These are phyloP conservation scores for Gentiana dahurica DNA, from an alignment of 257 asterid genomes.

Conservation along the genomic window DNA sequence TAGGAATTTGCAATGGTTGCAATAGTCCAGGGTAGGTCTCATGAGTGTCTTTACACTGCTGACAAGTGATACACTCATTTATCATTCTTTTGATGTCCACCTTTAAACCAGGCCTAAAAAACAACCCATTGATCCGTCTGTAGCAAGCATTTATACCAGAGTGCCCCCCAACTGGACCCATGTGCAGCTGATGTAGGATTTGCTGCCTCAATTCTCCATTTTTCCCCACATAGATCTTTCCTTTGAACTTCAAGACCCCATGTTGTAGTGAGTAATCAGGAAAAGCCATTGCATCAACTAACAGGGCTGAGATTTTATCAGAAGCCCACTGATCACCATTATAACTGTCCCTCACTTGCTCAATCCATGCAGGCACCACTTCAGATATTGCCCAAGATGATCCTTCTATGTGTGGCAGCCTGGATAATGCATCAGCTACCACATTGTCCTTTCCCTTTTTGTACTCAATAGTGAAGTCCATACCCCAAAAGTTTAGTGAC, in stretches of 20 bases:
- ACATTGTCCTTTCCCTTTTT: background rate
- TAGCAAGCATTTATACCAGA: no score
- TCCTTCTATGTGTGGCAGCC: no score
- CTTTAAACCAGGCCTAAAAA: background rate
- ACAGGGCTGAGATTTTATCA: no score
- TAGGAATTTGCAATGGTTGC: background rate
- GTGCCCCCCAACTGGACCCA: no score
- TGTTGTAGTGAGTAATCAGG: background rate
- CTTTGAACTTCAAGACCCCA: background rate
- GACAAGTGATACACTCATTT: background rate
- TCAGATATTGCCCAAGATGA: background rate
- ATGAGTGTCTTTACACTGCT: background rate
- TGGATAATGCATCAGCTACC: background rate
- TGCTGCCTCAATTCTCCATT: no score
- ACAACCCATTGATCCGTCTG: background rate
- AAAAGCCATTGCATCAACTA: background rate
- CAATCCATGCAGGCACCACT: no score
- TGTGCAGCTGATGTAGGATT: background rate
- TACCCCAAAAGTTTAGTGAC: background rate
- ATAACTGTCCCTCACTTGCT: no score
- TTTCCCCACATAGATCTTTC: background rate
- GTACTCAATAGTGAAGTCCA: background rate
- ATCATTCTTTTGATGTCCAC: background rate
- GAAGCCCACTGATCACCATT: background rate
- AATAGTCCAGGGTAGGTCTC: background rate